Percentiles rank a stretch among this genome's conserved stretches.
Conservation (phyloP, 2,329 filamentous ascomycete species). For the Daldinia sp. region DNA sequence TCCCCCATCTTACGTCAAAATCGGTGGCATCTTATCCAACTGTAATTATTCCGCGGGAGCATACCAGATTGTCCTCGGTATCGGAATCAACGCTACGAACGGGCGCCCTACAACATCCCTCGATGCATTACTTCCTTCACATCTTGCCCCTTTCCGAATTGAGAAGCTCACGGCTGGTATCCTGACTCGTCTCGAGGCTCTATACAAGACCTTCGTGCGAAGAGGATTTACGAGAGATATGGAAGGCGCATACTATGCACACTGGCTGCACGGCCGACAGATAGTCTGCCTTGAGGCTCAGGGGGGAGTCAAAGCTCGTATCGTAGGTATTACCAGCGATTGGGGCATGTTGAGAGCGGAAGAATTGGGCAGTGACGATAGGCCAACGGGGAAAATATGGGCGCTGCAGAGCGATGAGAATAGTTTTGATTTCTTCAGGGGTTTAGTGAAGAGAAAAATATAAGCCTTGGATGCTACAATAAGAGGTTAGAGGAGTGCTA, state of each 20-base stretch:
- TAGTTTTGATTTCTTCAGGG: conserved; percentile 97
- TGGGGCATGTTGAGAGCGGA: conserved; percentile 89
- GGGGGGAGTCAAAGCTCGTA: conserved; percentile 75
- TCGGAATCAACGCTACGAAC: conserved; percentile 88
- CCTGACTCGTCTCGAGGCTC: conserved; percentile 76
- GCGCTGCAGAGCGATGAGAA: conserved; percentile 95
- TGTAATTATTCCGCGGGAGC: conserved; percentile 78
- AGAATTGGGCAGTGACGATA: conserved; percentile 77
- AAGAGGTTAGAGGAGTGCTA: no score
- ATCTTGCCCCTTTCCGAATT: conserved; percentile 67
- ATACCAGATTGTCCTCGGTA: conserved; percentile 86
- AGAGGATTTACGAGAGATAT: conserved; percentile 78
- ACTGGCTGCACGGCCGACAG: conserved; percentile 86
- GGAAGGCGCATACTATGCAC: conserved; percentile 78
- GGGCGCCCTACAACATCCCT: conserved; percentile 86
- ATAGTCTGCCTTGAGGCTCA: conserved; percentile 79
- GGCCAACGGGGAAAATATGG: conserved; percentile 79
- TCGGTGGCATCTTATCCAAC: conserved; percentile 92
- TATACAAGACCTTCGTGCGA: conserved; percentile 78
- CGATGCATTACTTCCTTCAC: conserved; percentile 70
- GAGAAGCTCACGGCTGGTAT: conserved; percentile 86
- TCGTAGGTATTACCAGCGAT: conserved; percentile 89
- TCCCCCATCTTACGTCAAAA: conserved; percentile 75
- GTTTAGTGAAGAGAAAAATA: conserved; percentile 81
- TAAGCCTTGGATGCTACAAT: conserved; percentile 46